These are phyloP conservation scores for Mycena belliarum DNA, from an alignment of 768 basidiomycete species.

Conservation along the genomic window DNA sequence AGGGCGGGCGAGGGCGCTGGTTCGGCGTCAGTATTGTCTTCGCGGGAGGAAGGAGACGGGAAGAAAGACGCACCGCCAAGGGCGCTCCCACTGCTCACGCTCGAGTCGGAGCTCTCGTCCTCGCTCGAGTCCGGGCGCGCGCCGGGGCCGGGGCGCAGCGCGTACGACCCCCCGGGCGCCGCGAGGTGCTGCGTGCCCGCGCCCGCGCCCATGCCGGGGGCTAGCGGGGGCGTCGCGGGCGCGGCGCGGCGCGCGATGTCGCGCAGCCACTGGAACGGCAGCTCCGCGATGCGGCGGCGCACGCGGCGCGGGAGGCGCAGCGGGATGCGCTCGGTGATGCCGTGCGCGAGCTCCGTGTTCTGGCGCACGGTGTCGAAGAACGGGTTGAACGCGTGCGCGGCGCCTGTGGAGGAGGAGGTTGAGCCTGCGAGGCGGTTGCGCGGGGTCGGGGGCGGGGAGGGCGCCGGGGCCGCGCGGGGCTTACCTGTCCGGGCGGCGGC, in stretches of 20 bases:
- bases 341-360: slow-evolving; percentile 76
- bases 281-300: slow-evolving; percentile 61
- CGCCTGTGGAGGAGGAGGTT: background rate
- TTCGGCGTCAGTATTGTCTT: too few relatives aligned
- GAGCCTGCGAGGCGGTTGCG: slow-evolving; percentile 24
- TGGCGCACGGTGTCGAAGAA: slow-evolving; percentile 95
- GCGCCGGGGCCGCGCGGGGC: slow-evolving; percentile 16
- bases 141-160: background rate
- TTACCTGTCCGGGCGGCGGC: slow-evolving; percentile 27
- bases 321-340: slow-evolving; percentile 80
- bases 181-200: too few relatives aligned
- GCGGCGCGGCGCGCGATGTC: slow-evolving; percentile 64
- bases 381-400: slow-evolving; percentile 71
- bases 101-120: slow-evolving; percentile 31
- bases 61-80: background rate
- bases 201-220: background rate
- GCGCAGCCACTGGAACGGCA: slow-evolving; percentile 80
- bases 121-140: slow-evolving; percentile 36
- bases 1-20: slow-evolving; percentile 32
- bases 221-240: slow-evolving; percentile 6
- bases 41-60: slow-evolving; percentile 6
- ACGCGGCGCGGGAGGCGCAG: slow-evolving; percentile 55
- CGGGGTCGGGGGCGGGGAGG: background rate
- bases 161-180: too few relatives aligned
- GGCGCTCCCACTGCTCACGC: background rate